These are phyloP conservation scores for Blastocystis sp. DNA, from an alignment of 352 stramenopile genomes.

Conservation along the genomic window DNA sequence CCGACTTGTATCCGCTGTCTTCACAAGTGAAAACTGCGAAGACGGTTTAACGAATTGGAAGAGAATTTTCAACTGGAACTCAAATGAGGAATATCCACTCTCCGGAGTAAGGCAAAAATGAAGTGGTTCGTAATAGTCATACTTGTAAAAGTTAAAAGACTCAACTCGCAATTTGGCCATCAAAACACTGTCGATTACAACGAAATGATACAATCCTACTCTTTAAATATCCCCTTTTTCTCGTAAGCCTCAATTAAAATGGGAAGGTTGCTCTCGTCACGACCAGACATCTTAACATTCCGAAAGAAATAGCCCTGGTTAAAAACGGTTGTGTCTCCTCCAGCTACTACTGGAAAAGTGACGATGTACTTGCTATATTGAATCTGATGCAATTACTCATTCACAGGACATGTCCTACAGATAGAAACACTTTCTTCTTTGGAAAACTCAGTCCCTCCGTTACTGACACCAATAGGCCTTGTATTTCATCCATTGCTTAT, in stretches of 20 bases:
- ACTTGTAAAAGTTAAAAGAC: slow-evolving; percentile 37
- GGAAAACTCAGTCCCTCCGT: slow-evolving; percentile 27
- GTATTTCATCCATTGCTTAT: background rate
- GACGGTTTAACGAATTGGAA: slow-evolving; percentile 38
- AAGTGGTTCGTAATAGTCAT: slow-evolving; percentile 43
- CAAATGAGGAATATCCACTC: background rate
- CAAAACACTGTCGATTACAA: background rate
- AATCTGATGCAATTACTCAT: background rate
- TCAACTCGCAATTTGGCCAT: slow-evolving; percentile 34
- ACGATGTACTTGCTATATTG: slow-evolving; percentile 43
- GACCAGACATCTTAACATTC: background rate
- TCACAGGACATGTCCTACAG: background rate
- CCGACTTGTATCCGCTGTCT: background rate
- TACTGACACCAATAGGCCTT: slow-evolving; percentile 30
- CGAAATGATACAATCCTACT: background rate
- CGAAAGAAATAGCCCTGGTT: slow-evolving; percentile 58
- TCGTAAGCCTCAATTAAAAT: slow-evolving; percentile 12
- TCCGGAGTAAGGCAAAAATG: background rate
- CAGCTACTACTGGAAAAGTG: slow-evolving; percentile 6
- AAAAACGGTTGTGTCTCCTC: background rate
- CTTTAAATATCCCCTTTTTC: background rate
- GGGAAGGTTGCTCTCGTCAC: slow-evolving; percentile 11
- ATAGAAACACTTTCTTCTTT: slow-evolving; percentile 27
- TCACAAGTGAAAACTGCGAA: background rate
- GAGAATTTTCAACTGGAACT: slow-evolving; percentile 41